Evolutionary conservation across 2,329 filamentous ascomycete genomes (phyloP), one percentile per base, ranked within the genome.

Genomic region (Penicillium hordei): DNA sequence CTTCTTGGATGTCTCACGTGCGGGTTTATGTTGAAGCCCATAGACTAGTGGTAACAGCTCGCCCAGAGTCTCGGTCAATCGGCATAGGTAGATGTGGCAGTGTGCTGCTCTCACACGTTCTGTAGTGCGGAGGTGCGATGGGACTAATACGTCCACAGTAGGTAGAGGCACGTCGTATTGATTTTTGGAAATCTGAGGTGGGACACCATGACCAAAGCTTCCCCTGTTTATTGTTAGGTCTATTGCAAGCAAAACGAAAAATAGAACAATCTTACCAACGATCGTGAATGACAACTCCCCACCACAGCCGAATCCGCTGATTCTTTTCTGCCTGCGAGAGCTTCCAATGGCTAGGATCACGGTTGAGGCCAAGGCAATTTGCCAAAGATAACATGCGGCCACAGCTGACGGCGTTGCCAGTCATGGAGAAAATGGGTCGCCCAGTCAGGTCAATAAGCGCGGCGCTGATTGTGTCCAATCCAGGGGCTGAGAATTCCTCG

Each of bases 371-470:
- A 55, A 84, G 79, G 19, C 81, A 82, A 59, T 84, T 81, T 9
- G 82, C 80, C 23, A 85, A 73, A 5, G 81, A 81, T 12, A 83
- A 76, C 21, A 79, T 81, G 4, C 81, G 79, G 0, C 81, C 82
- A 57, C 80, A 81, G 15, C 81, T 81, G 31, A 82, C 78, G 8
- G 82, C 79, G 64, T 85, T 85, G 0, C 84, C 83, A 6, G 84
- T 82, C 66, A 86, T 81, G 1, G 83, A 83, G 7, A 83, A 85
- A 7, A 83, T 83, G 1, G 86, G 85, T 3, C 85, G 76, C 1
- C 85, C 86, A 0, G 81, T 82, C 2, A 87, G 72, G 62, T 88
- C 85, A 10, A 88, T 75, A 9, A 87, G 69, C 5, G 83, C 80
- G 2, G 84, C 81, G 23, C 81, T 78, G 25, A 88, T 79, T 0